Evolutionary conservation across 768 basidiomycete species (phyloP).

Genomic region (Leccinum rimulosum): DNA sequence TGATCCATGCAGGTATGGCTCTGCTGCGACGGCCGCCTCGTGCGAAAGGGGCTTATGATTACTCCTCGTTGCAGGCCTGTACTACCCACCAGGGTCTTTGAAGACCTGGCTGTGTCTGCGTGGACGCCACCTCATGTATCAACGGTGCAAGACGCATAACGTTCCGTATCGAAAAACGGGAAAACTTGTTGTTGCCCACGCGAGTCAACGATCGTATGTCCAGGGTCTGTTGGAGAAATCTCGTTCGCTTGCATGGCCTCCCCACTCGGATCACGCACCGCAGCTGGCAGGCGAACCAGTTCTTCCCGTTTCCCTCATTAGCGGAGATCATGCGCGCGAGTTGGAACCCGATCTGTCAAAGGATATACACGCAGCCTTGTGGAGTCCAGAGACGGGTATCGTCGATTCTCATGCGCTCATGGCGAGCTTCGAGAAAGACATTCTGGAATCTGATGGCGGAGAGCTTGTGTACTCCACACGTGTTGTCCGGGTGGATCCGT

Average conservation of each 20-base stretch:
- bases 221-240: constrained; percentile 65
- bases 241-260: constrained; percentile 49
- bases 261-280: constrained; percentile 31
- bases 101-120: constrained; percentile 86
- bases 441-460: constrained; percentile 64
- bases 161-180: constrained; percentile 75
- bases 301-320: constrained; percentile 67
- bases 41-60: not conserved
- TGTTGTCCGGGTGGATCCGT: constrained; percentile 83
- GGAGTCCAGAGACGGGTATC: constrained; percentile 87
- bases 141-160: constrained; percentile 58
- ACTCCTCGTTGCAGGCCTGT: constrained; percentile 52
- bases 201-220: constrained; percentile 68
- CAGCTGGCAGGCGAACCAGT: constrained; percentile 32
- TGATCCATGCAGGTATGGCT: constrained; percentile 78
- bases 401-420: constrained; percentile 85
- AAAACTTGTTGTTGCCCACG: constrained; percentile 85
- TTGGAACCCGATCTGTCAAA: constrained; percentile 82
- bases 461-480: constrained; percentile 75
- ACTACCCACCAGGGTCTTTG: constrained; percentile 79
- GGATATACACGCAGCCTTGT: constrained; percentile 69
- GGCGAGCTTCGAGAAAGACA: constrained; percentile 78
- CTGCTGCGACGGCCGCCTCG: not conserved
- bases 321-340: constrained; percentile 60
- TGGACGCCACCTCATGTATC: constrained; percentile 82